Evolutionary conservation across 208 protist genomes (phyloP).

Genomic region (Jaenimonas drosophilae): DNA sequence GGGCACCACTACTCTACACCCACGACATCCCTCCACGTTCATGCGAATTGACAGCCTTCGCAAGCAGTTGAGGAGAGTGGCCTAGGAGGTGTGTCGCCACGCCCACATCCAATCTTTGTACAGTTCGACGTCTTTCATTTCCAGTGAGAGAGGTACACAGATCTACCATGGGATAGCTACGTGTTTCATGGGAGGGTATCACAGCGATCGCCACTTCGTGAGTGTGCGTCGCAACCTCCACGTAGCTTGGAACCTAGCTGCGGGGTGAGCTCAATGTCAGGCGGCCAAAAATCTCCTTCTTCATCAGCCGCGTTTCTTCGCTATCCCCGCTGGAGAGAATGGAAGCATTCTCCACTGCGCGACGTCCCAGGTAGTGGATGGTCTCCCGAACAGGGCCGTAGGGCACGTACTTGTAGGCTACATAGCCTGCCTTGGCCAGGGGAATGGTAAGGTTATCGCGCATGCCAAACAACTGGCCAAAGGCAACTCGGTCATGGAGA

Average conservation of each 20-base stretch:
- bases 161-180: no score
- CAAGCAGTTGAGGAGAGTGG: no score
- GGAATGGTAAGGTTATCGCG: constrained; percentile 92
- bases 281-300: constrained; percentile 63
- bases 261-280: constrained; percentile 9
- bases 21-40: no score
- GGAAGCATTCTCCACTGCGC: constrained; percentile 93
- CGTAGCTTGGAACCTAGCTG: not conserved
- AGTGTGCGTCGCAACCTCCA: no score
- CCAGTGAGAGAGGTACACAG: no score
- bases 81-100: no score
- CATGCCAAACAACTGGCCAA: constrained; percentile 96
- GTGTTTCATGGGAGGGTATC: no score
- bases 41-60: no score
- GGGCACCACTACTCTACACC: no score
- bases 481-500: constrained; percentile 41
- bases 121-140: no score
- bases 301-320: constrained; percentile 64
- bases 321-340: constrained; percentile 41
- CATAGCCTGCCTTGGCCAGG: constrained; percentile 77
- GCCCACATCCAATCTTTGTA: no score
- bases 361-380: constrained; percentile 93
- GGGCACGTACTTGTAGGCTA: constrained; percentile 93
- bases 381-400: constrained; percentile 95
- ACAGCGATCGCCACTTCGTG: no score